Evolutionary conservation across 495 filamentous ascomycete species (phyloP), one percentile per base, ranked within the genome.

Genomic region (Trichoderma virens): DNA sequence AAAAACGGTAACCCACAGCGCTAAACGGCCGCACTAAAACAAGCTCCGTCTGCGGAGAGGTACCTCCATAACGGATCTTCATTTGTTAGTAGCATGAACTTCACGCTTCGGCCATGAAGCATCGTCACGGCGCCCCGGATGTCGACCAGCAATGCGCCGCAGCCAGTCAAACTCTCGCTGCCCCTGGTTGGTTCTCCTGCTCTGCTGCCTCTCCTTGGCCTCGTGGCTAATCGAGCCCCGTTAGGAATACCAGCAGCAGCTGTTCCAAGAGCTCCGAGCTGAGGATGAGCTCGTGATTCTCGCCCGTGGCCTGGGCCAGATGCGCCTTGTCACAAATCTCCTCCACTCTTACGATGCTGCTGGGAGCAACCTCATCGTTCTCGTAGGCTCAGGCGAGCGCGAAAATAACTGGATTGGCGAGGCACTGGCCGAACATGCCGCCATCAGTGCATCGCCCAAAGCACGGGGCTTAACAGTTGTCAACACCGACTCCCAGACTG

Each of bases 321-420:
- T 97, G 62, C 91, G 91, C 60, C 79, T 98, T 20, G 84, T 97
- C 65, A 95, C 92, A 18, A 98, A 97, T 72, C 84, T 98, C 9
- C 85, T 98, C 38, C 95, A 98, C 73, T 91, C 92, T 25, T 96
- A 96, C 76, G 94, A 98, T 81, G 93, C 91, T 3, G 91, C 92
- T 7, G 94, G 95, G 5, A 93, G 93, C 74, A 97, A 97, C 72
- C 74, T 98, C 54, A 86, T 98, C 32, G 77, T 98, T 64, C 73
- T 98, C 47, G 85, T 98, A 39, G 91, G 91, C n/a, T 92, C 95
- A 31, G 88, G 93, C 65, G 91, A 97, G 32, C 84, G 91, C 63
- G 94, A 98, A 71, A 97, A 96, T 85, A 88, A 87, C 28, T 94
- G 91, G 91, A 90, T 96, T 65, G 91, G 91, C 65, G 91, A 94